Base-by-base conservation (phyloP, 2,329 filamentous ascomycete genomes). In the Arthroderma sp. region DNA sequence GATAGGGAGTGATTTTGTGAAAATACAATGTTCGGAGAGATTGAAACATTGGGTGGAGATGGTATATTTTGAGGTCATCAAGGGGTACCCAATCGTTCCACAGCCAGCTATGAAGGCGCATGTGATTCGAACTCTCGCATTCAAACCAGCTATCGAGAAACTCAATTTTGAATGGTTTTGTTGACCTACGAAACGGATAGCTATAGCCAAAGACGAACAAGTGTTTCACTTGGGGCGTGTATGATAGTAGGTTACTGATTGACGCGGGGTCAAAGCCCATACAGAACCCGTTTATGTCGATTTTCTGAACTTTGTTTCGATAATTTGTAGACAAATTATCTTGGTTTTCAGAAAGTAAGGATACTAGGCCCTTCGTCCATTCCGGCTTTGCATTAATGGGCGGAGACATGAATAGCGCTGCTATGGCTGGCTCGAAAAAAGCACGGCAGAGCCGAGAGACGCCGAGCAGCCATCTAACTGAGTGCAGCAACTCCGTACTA, bases 391-490 rank as follows among this genome's bases (percentile, higher is more conserved):
- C 69, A 47, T 74, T 70, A 38, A 91, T 66, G 1, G 79, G 78
- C 6, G 84, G 84, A 4, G 70, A 76, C 39, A 73, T 70, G 58
- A 91, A 91, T 4, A 93, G 68, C 1, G 77, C 80, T 4, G 78
- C 78, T 42, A 91, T 62, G 1, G 83, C 83, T 4, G 85, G 81
- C 53, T 87, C 84, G 0, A 75, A 66, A 46, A 88, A 85, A 2
- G 70, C 61, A 42, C 70, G 74, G 52, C 81, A 88, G 10, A 78
- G 65, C 1, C 72, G 69, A 32, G 82, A 77, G 38, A 75, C 66
- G n/a, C 70, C 67, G 6, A 82, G 61, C 5, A 93, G 73, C 81
- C 81, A 86, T 47, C 57, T 56, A 6, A 55, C 55, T 1, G 61
- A 59, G 9, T 49, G 49, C n/a, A 50, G 52, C 40, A 59, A 54